These are phyloP conservation scores for Eucalyptus pauciflora DNA, from an alignment of 345 rosid genomes.

Conservation along the genomic window DNA sequence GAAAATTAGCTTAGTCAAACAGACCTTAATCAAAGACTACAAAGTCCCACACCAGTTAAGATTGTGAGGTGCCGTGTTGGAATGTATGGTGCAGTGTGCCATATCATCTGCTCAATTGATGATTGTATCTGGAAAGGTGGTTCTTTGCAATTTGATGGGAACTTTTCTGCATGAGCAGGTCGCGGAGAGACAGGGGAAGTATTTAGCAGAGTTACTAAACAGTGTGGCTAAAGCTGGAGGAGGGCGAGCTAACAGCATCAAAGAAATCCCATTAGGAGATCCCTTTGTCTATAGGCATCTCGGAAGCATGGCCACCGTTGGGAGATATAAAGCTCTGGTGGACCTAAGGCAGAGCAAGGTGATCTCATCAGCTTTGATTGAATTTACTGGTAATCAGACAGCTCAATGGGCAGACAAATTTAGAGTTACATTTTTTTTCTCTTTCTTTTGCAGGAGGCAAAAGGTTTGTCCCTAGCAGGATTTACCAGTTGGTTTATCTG, in stretches of 20 bases:
- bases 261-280: constrained; percentile 45
- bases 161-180: constrained; percentile 33
- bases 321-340: constrained; percentile 87
- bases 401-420: not conserved
- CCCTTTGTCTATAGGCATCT: constrained; percentile 86
- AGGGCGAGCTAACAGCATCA: constrained; percentile 55
- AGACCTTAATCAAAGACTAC: not conserved
- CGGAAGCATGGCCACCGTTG: constrained; percentile 95
- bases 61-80: not conserved
- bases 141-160: not conserved
- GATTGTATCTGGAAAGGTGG: not conserved
- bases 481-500: constrained; percentile 83
- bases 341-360: constrained; percentile 96
- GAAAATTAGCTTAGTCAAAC: not conserved
- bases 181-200: constrained; percentile 94
- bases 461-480: constrained; percentile 71
- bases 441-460: constrained; percentile 40
- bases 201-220: constrained; percentile 48
- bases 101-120: not conserved
- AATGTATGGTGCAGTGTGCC: not conserved
- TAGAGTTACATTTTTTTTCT: not conserved
- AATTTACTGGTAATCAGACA: not conserved
- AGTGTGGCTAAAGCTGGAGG: constrained; percentile 58
- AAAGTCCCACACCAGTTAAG: not conserved
- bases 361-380: not conserved